Percentiles rank a stretch among this genome's conserved stretches.
These are phyloP conservation scores for Solanum boliviense DNA, from an alignment of 257 asterid species.

Conservation along the genomic window DNA sequence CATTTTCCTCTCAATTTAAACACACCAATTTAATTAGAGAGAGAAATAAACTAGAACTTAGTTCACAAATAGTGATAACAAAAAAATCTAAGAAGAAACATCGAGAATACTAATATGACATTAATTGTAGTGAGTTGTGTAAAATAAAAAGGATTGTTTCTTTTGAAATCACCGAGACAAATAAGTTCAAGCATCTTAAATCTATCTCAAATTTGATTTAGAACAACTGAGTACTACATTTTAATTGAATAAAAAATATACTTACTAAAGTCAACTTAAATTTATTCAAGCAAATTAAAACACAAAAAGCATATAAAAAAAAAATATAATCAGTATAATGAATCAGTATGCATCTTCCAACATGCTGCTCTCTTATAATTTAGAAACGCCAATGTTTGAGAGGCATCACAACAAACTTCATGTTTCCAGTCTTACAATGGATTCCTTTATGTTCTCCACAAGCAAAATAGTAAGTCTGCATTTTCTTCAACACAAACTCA, in stretches of 20 bases:
- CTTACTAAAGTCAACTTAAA: not conserved
- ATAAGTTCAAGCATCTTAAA: no score
- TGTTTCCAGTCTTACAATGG: constrained; percentile 55
- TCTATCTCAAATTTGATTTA: no score
- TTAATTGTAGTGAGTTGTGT: no score
- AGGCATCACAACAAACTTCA: constrained; percentile 69
- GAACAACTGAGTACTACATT: not conserved
- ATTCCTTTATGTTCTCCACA: constrained; percentile 53
- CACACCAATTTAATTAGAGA: not conserved
- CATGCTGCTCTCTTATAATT: not conserved
- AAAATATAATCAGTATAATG: not conserved
- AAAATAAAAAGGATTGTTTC: no score
- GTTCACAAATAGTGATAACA: not conserved
- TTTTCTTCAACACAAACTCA: constrained; percentile 44
- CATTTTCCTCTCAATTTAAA: not conserved
- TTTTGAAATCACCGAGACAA: no score
- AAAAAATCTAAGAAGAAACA: no score
- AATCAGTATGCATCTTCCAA: not conserved
- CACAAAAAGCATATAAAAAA: not conserved
- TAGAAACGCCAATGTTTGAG: constrained; percentile 24
- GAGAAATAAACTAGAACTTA: not conserved
- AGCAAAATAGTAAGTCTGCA: constrained; percentile 57
- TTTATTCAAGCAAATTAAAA: not conserved
- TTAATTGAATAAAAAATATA: not conserved
- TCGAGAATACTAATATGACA: no score